Conservation (phyloP, 1,284 basidiomycete species). For the Hortiboletus rubellus region DNA sequence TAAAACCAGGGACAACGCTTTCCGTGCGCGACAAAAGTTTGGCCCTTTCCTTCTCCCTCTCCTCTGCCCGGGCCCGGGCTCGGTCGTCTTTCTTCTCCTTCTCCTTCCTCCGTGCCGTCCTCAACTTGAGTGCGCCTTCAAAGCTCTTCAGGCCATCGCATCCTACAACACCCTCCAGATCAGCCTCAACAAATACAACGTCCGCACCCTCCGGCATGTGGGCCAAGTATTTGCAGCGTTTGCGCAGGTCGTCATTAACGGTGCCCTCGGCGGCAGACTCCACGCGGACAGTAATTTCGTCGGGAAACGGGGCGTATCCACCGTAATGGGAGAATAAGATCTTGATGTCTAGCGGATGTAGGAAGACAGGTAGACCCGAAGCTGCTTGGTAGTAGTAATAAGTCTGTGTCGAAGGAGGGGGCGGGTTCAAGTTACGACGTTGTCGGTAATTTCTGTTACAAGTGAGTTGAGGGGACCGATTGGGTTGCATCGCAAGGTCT, state of each 20-base stretch:
- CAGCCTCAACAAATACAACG: conserved; percentile 92
- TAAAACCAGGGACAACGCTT: conserved; percentile 11
- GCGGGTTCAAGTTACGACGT: conserved; percentile 77
- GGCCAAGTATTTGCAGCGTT: conserved; percentile 93
- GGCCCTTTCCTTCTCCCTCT: conserved; percentile 67
- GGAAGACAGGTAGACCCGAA: conserved; percentile 88
- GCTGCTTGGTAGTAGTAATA: conserved; percentile 98
- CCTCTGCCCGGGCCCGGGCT: conserved; percentile 78
- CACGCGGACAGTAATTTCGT: conserved; percentile 75
- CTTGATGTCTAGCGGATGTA: conserved; percentile 95
- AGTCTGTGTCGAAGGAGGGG: conserved; percentile 75
- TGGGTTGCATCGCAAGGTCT: conserved; percentile 17
- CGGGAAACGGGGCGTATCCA: conserved; percentile 84
- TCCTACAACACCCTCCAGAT: conserved; percentile 77
- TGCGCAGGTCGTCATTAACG: conserved; percentile 89
- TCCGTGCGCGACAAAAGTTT: conserved; percentile 34
- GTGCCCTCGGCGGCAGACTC: conserved; percentile 77
- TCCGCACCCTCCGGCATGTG: conserved; percentile 92
- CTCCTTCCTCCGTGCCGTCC: conserved; percentile 75
- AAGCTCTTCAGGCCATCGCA: conserved; percentile 73
- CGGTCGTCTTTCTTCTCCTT: conserved; percentile 81
- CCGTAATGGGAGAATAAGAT: conserved; percentile 87
- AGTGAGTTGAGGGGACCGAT: conserved; percentile 11
- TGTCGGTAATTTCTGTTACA: conserved; percentile 49
- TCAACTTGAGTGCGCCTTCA: conserved; percentile 73